A percentile compares a stretch with the other conserved stretches of the same genome.
Conservation (phyloP, 148 eudicot species). For the Salicornia ramosissima region DNA sequence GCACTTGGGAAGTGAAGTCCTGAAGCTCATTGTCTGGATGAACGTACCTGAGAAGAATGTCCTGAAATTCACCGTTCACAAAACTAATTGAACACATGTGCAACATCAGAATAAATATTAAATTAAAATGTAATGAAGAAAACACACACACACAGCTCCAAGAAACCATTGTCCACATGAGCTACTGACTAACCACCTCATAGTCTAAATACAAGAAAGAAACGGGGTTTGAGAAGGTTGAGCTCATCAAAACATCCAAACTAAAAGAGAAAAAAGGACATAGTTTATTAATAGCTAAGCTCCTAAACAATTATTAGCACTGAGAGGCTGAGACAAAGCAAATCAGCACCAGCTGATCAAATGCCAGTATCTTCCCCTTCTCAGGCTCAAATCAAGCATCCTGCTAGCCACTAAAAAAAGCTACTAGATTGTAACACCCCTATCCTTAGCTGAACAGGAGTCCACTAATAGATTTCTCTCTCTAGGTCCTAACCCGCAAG, state of each 20-base stretch:
- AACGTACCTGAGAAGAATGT: slow-evolving; percentile 70
- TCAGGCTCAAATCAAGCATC: not conserved
- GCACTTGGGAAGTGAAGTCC: slow-evolving; percentile 61
- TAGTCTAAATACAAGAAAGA: not conserved
- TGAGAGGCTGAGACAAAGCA: slow-evolving; percentile 11
- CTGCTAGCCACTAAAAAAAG: not conserved
- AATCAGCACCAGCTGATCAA: not conserved
- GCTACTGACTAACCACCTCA: slow-evolving; percentile 2
- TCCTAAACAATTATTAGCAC: slow-evolving; percentile 7
- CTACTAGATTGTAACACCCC: too few relatives aligned
- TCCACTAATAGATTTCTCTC: too few relatives aligned
- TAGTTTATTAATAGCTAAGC: not conserved
- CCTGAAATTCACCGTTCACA: slow-evolving; percentile 45
- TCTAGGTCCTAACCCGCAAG: too few relatives aligned
- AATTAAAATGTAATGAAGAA: not conserved
- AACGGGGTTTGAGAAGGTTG: not conserved
- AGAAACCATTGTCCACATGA: slow-evolving; percentile 1
- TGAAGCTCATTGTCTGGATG: slow-evolving; percentile 92
- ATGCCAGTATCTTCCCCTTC: not conserved
- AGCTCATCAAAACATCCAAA: slow-evolving; percentile 8
- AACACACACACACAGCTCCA: not conserved
- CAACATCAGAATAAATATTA: slow-evolving; percentile 6
- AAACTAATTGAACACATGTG: not conserved
- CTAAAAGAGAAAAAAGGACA: slow-evolving; percentile 1
- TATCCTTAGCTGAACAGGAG: too few relatives aligned